Evolutionary conservation across 169 alveolate species (phyloP).

Genomic region (Plasmodium yoelii): DNA sequence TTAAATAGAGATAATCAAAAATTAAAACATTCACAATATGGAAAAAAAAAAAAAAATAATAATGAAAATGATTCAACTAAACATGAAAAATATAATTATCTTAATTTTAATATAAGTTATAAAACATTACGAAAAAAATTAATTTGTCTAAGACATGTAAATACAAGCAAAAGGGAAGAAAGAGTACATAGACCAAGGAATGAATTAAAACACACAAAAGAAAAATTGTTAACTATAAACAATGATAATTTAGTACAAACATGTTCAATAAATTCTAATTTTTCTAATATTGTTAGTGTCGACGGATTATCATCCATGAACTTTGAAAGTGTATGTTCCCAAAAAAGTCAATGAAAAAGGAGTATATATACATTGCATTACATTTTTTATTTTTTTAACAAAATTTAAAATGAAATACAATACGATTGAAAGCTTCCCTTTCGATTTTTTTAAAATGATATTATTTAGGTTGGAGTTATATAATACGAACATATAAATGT

Average conservation of each 20-base stretch:
- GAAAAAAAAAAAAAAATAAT: conserved; percentile 47
- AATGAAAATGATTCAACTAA: conserved; percentile 37
- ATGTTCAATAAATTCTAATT: conserved; percentile 52
- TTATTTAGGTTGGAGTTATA: no score
- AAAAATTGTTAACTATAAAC: conserved; percentile 8
- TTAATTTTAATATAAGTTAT: conserved; percentile 61
- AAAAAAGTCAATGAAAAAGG: neutral
- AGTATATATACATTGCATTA: neutral
- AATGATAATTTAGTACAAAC: conserved; percentile 51
- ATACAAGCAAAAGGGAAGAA: conserved; percentile 28
- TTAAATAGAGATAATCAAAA: conserved; percentile 21
- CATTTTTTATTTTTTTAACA: no score
- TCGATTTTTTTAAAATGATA: neutral
- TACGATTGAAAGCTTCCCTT: no score
- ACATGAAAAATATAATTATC: conserved; percentile 63
- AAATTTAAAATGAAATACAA: no score
- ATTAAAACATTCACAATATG: conserved; percentile 39
- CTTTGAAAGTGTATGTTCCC: conserved; percentile 55
- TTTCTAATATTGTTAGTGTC: conserved; percentile 41
- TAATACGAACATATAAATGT: no score
- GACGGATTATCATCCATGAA: conserved; percentile 58
- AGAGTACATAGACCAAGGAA: neutral
- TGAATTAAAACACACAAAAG: conserved; percentile 28
- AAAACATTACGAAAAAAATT: conserved; percentile 62
- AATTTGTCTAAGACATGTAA: conserved; percentile 54